Conservation (phyloP, 2,329 filamentous ascomycete species). For the Fusarium concolor region DNA sequence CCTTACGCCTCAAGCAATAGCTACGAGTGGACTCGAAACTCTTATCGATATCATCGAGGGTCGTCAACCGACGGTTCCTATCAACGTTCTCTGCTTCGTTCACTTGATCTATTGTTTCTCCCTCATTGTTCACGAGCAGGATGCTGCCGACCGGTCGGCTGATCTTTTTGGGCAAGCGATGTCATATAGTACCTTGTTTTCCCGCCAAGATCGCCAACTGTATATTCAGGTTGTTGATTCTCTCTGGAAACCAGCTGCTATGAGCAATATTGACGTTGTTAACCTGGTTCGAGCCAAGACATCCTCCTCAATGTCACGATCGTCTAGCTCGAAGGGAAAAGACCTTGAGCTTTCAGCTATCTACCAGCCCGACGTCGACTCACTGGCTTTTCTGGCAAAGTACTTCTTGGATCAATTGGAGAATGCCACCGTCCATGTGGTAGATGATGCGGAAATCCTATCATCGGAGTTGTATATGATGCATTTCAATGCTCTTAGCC, state of each 20-base stretch:
- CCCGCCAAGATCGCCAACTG: conserved; percentile 49
- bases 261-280: conserved; percentile 48
- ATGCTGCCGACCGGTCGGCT: conserved; percentile 50
- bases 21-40: conserved; percentile 55
- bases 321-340: conserved; percentile 57
- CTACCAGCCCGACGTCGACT: conserved; percentile 49
- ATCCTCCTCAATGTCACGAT: conserved; percentile 30
- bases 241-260: conserved; percentile 62
- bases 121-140: conserved; percentile 58
- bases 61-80: conserved; percentile 52
- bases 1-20: conserved; percentile 55
- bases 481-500: conserved; percentile 53
- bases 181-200: conserved; percentile 57
- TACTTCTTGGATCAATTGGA: conserved; percentile 67
- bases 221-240: conserved; percentile 59
- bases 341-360: conserved; percentile 51
- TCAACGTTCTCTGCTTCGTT: conserved; percentile 63
- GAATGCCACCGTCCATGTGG: conserved; percentile 53
- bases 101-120: conserved; percentile 65
- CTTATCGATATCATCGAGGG: conserved; percentile 57
- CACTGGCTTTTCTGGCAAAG: conserved; percentile 56
- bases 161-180: conserved; percentile 62
- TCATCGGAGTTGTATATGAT: conserved; percentile 57
- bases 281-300: conserved; percentile 43
- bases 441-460: conserved; percentile 48